Evolutionary conservation across 2,329 filamentous ascomycete species (phyloP), one percentile per base, ranked within the genome.

Genomic region (Ascochyta clinopodiicola): DNA sequence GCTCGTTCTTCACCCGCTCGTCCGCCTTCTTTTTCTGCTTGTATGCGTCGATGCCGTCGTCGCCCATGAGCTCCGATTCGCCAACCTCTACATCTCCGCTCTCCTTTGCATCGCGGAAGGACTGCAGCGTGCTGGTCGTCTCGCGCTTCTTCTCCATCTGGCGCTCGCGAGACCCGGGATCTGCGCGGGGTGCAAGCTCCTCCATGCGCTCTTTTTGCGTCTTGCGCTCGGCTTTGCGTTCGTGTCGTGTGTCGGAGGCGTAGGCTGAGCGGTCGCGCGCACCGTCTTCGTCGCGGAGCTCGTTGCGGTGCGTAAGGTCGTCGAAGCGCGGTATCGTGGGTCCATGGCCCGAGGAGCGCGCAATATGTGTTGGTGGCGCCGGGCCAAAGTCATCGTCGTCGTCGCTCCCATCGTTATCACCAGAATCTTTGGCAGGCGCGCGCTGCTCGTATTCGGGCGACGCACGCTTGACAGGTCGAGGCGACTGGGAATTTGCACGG

Each of bases 91-190:
- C 83, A 60, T 75, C 82, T 0, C 85, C 87, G 0, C 88, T 85
- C 12, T 86, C 88, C 60, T 83, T 86, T 62, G 80, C 71, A 61
- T 92, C 81, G 54, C 86, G 79, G 70, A 96, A 96, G 10, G 84
- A 83, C 24, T 86, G 84, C 79, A 96, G 88, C 62, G 88, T 86
- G 6, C 88, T 87, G 27, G 89, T 89, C 5, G 84, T 80, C 59
- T 90, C 89, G 31, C 83, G 84, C 61, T 88, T 88, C 83, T 97
- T 97, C 79, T 99, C 94, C 1, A 98, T 82, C 68, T 87, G 85
- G 10, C 94, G 87, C 77, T 96, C 94, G 40, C 88, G 87, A 1
- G 90, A 90, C 0, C 93, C 92, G 0, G 92, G 80, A 57, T 95
- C 92, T 0, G 94, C 91, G 10, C 91, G 90, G 0, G 94, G 93